These are phyloP conservation scores for Insectozyma bohioensis DNA, from an alignment of 1,139 yeast genomes.

Conservation along the genomic window DNA sequence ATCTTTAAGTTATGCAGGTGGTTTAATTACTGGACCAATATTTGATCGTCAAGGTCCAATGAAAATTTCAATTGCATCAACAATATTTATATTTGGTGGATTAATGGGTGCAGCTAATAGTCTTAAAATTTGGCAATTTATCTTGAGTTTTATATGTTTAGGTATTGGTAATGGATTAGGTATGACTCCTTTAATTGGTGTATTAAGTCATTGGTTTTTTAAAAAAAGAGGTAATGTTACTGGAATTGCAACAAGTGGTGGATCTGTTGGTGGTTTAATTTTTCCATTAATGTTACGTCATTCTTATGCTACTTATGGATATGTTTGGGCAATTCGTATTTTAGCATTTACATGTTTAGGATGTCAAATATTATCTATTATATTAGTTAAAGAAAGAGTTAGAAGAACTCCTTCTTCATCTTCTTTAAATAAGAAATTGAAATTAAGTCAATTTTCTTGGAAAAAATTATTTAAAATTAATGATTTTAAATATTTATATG, in stretches of 20 bases:
- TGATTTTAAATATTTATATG: conserved; percentile 22
- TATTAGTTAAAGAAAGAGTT: conserved; percentile 51
- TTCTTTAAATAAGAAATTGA: conserved; percentile 1
- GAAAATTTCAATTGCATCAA: conserved; percentile 43
- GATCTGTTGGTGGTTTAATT: conserved; percentile 60
- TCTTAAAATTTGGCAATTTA: conserved; percentile 51
- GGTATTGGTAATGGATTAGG: conserved; percentile 60
- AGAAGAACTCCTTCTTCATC: conserved; percentile 14
- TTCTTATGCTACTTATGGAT: conserved; percentile 54
- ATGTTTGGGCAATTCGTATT: conserved; percentile 60
- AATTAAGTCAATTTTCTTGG: not conserved
- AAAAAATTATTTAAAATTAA: conserved; percentile 5
- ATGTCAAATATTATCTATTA: conserved; percentile 37
- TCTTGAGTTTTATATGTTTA: conserved; percentile 49
- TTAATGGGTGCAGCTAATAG: conserved; percentile 53
- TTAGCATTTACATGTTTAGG: conserved; percentile 50
- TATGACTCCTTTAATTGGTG: conserved; percentile 57
- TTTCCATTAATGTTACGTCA: conserved; percentile 60
- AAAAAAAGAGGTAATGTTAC: conserved; percentile 51
- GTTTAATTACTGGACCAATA: conserved; percentile 45
- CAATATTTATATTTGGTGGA: conserved; percentile 45
- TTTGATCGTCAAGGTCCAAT: conserved; percentile 53
- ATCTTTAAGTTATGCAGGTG: conserved; percentile 56
- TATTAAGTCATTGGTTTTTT: conserved; percentile 59
- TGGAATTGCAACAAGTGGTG: conserved; percentile 62